Conservation (phyloP, 164 flowering plant genomes). For the grape (Vitis vinifera) region ASM3070453v1 NC_081819.1:19333001-19333500, state of each 20-base stretch:
- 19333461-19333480: constrained; percentile 11
- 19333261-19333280: not conserved
- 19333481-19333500: constrained; percentile 6
- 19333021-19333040: constrained; percentile 71
- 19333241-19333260: not conserved
- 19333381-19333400: constrained; percentile 47
- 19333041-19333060: constrained; percentile 89
- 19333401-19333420: constrained; percentile 81
- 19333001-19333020: not conserved
- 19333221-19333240: not conserved
- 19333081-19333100: constrained; percentile 88
- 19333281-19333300: constrained; percentile 55
- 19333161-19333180: not conserved
- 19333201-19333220: not conserved
- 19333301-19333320: constrained; percentile 63
- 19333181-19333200: not conserved
- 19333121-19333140: constrained; percentile 86
- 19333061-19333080: constrained; percentile 98
- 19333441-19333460: constrained; percentile 88
- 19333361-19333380: constrained; percentile 85
- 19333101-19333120: constrained; percentile 76
- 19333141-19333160: constrained; percentile 10
- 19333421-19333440: constrained; percentile 79
- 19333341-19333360: constrained; percentile 90
- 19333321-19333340: constrained; percentile 67